Evolutionary conservation across 352 stramenopile genomes (phyloP).

Genomic region (Pythium monospermum): DNA sequence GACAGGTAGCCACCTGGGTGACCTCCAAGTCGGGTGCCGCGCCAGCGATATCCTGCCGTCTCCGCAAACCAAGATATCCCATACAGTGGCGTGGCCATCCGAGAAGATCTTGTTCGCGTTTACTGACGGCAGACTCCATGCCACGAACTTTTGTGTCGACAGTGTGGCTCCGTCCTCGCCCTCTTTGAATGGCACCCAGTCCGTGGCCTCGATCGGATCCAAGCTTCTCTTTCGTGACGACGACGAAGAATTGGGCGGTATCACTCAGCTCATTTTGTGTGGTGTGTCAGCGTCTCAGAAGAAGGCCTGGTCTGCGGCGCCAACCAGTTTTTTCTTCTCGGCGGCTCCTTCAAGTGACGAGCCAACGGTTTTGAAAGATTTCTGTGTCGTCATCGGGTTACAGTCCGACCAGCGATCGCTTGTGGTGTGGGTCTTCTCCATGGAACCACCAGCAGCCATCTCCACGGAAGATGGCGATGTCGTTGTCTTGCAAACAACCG

Average conservation of each 20-base stretch:
- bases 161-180: not conserved
- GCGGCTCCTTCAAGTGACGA: not conserved
- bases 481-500: not conserved
- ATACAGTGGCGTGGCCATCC: slow-evolving; percentile 3
- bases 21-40: slow-evolving; percentile 2
- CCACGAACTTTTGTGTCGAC: not conserved
- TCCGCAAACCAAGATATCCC: not conserved
- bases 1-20: slow-evolving; percentile 3
- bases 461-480: slow-evolving; percentile 2
- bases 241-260: slow-evolving; percentile 9
- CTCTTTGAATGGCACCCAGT: not conserved
- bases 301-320: slow-evolving; percentile 41
- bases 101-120: slow-evolving; percentile 16
- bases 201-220: not conserved
- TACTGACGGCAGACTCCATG: slow-evolving; percentile 7
- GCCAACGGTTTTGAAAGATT: slow-evolving; percentile 38
- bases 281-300: slow-evolving; percentile 28
- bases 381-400: slow-evolving; percentile 51
- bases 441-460: slow-evolving; percentile 22
- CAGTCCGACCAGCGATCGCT: slow-evolving; percentile 30
- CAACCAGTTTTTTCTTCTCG: slow-evolving; percentile 15
- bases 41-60: not conserved
- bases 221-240: slow-evolving; percentile 19
- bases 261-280: slow-evolving; percentile 15
- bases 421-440: slow-evolving; percentile 58